These are phyloP conservation scores for Fusarium tanahbumbuense DNA, from an alignment of 2,329 filamentous ascomycete species.

Conservation along the genomic window DNA sequence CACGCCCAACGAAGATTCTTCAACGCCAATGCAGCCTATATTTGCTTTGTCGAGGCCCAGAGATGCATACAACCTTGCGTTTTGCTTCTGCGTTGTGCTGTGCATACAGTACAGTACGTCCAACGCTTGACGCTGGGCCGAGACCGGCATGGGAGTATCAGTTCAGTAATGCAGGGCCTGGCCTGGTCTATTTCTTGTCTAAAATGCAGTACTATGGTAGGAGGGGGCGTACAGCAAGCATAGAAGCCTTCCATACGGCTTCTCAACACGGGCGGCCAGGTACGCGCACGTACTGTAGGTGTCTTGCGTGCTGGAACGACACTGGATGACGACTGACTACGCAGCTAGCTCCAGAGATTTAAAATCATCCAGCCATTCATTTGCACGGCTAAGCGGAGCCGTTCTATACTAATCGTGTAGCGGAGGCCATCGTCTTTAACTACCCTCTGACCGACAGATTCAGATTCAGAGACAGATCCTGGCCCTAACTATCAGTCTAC, in stretches of 20 bases:
- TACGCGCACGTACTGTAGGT: not conserved
- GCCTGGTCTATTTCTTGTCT: constrained; percentile 29
- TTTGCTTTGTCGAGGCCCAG: constrained; percentile 3
- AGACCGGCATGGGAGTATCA: constrained; percentile 33
- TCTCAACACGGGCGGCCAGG: constrained; percentile 10
- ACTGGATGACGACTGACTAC: constrained; percentile 4
- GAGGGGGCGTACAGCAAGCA: constrained; percentile 21
- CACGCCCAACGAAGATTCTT: constrained; percentile 17
- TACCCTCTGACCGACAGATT: constrained; percentile 17
- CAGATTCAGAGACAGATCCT: constrained; percentile 5
- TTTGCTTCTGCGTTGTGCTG: constrained; percentile 14
- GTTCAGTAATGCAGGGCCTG: constrained; percentile 27
- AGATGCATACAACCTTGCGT: not conserved
- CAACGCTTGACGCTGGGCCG: constrained; percentile 13
- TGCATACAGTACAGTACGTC: not conserved
- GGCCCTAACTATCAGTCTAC: constrained; percentile 2
- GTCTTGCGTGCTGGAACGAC: not conserved
- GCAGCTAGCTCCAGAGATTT: not conserved
- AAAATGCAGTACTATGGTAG: constrained; percentile 3
- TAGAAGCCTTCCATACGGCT: constrained; percentile 20
- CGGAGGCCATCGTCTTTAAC: constrained; percentile 1
- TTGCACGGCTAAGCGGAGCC: constrained; percentile 11
- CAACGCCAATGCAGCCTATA: constrained; percentile 2
- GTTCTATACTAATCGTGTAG: constrained; percentile 2
- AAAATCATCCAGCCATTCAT: not conserved